These are phyloP conservation scores for Suillus fuscotomentosus DNA, from an alignment of 768 basidiomycete genomes.

Conservation along the genomic window DNA sequence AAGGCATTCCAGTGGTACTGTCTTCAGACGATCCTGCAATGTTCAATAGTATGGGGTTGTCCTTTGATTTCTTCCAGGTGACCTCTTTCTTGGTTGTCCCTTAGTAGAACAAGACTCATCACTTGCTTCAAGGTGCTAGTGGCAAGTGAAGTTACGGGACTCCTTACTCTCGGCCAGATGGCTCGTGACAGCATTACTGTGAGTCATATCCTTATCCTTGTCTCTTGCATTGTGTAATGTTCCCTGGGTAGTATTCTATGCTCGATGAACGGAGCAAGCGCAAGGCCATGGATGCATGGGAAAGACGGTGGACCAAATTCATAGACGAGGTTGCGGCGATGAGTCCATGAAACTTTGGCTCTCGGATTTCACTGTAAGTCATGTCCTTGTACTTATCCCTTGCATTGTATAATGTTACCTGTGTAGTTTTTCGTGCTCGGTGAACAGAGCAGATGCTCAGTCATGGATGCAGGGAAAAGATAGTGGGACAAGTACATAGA, in stretches of 20 bases:
- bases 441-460: constrained; percentile 41
- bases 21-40: constrained; percentile 73
- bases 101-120: not conserved
- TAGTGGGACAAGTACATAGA: constrained; percentile 47
- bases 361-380: constrained; percentile 34
- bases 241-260: constrained; percentile 45
- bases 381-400: not conserved
- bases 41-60: constrained; percentile 72
- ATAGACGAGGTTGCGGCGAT: constrained; percentile 33
- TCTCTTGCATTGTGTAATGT: constrained; percentile 7
- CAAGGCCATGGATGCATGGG: constrained; percentile 41
- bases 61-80: constrained; percentile 76
- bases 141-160: constrained; percentile 60
- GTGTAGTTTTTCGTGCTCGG: constrained; percentile 50
- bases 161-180: constrained; percentile 56
- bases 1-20: constrained; percentile 67
- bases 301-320: constrained; percentile 45
- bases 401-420: constrained; percentile 4
- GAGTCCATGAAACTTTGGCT: constrained; percentile 16
- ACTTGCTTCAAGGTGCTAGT: constrained; percentile 47
- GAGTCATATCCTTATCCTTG: not conserved
- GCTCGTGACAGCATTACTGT: constrained; percentile 66
- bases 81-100: constrained; percentile 7
- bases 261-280: constrained; percentile 45
- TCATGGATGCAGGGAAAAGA: constrained; percentile 42